Conservation (phyloP, 306 rosid genomes). For the Trichosanthes truncata region DNA sequence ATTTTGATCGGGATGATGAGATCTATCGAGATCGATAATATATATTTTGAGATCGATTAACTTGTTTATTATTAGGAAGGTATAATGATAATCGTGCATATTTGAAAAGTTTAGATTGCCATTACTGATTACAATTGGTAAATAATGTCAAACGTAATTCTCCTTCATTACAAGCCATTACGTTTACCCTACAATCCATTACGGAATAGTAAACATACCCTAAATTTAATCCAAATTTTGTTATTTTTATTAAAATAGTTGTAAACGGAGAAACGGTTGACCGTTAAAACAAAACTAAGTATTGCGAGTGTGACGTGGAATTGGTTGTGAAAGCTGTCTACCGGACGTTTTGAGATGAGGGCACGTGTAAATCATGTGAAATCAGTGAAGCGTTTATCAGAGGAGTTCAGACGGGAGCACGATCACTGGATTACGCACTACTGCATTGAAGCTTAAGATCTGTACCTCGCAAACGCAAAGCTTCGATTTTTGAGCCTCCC, state of each 20-base stretch:
- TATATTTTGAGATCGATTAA: no score
- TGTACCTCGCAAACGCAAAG: no score
- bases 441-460: background rate
- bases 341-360: background rate
- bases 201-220: no score
- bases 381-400: background rate
- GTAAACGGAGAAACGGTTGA: background rate
- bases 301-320: background rate
- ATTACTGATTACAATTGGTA: no score
- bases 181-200: no score
- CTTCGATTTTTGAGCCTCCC: background rate
- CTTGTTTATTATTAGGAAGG: no score
- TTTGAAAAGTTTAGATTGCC: no score
- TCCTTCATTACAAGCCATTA: no score
- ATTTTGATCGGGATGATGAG: no score
- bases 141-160: no score
- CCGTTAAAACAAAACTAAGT: background rate
- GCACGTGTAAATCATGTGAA: background rate
- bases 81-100: no score
- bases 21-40: no score
- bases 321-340: background rate
- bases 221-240: background rate
- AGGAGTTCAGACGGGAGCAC: background rate
- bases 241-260: background rate
- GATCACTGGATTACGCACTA: background rate